Percentiles rank a stretch among this genome's conserved stretches.
phyloP scores from a whole-genome alignment of 177 flowering plant species.

The Vitis hybrid region DNA sequence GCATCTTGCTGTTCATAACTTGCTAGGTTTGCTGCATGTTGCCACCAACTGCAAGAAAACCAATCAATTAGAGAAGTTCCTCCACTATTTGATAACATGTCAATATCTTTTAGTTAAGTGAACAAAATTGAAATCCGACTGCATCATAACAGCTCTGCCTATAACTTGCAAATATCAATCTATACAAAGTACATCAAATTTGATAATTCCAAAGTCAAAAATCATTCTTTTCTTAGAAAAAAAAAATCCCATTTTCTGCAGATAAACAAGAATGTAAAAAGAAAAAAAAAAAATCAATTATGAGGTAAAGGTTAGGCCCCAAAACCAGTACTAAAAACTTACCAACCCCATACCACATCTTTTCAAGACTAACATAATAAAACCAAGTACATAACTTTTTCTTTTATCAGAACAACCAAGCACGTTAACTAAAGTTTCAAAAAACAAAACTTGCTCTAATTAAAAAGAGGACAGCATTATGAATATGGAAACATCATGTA shows the following conservation, averaged over 20 bases:
- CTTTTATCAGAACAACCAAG: neutral
- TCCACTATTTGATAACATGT: too few relatives aligned
- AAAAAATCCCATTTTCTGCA: too few relatives aligned
- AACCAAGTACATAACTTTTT: neutral
- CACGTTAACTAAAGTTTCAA: neutral
- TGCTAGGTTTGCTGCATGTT: constrained; percentile 87
- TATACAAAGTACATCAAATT: too few relatives aligned
- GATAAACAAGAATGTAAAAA: neutral
- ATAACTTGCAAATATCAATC: too few relatives aligned
- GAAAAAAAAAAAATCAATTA: neutral
- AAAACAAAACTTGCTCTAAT: neutral
- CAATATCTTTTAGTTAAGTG: too few relatives aligned
- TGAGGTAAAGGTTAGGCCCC: neutral
- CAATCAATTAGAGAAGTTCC: neutral
- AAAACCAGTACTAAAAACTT: neutral
- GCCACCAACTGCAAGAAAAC: constrained; percentile 86
- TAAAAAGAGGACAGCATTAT: neutral
- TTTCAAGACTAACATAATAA: constrained; percentile 7
- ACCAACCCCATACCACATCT: neutral
- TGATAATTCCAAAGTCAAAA: neutral
- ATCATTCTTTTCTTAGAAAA: too few relatives aligned
- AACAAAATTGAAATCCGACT: too few relatives aligned
- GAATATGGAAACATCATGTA: too few relatives aligned
- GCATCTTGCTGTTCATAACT: constrained; percentile 97
- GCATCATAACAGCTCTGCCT: too few relatives aligned